Base-by-base conservation (phyloP, 768 basidiomycete species). In the Podaxis sp. region DNA sequence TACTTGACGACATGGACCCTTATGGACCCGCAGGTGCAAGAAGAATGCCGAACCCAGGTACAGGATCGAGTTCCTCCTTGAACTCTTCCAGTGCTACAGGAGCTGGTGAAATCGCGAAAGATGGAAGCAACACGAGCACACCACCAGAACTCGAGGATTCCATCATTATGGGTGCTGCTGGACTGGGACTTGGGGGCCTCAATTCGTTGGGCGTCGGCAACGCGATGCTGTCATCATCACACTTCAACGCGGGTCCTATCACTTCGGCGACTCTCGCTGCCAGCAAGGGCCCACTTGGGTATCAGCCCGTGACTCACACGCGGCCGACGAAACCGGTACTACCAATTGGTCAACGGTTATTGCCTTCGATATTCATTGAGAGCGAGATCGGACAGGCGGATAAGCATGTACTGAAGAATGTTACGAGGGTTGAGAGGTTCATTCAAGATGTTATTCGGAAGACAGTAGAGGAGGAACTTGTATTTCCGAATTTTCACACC, bases 361-460 rank as follows among this genome's bases (percentile, higher is more conserved):
- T 99, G 22, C 93, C 93, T 0, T 85, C 87, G 12, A 93, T 97
- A 48, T 84, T 88, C 68, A 96, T 99, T 74, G 96, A 99, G 76
- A 95, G 92, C 70, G 96, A 98, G 79, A 96, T 99, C 56, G 96
- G 96, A 2, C 93, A 98, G 78, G 79, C 89, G 52, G 95, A 98
- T 72, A 96, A 95, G 66, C 96, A 99, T 77, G 93, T 97, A 11
- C 72, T 98, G 66, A 93, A 95, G 75, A 98, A 99, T 67, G 96
- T 98, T 26, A 93, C 93, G 3, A 87, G 96, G 62, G 92, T 99
- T 12, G 96, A 99, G 75, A 82, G 89, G 38, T 98, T 98, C 74
- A 94, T 99, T 56, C 91, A 95, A 73, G 95, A 99, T 70, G 93
- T 96, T 38, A 90, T 98, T 64, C 85, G 96, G 64, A 98, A 93